Percentiles rank a stretch among this genome's conserved stretches.
Conservation (phyloP, 306 rosid species). For the Citrullus colocynthis region DNA sequence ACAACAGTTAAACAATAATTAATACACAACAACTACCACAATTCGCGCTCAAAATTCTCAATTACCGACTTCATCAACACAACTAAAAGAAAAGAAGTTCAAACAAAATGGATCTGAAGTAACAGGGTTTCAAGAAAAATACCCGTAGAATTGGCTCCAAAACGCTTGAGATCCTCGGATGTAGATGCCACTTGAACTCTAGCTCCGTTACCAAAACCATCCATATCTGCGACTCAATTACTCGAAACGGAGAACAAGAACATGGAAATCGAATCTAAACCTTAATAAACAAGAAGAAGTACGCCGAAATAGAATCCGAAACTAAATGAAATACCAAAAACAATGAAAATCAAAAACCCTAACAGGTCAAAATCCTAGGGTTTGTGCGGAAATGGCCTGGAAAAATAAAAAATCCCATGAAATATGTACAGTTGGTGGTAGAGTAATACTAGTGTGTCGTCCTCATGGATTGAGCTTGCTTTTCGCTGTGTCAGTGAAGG, state of each 20-base stretch:
- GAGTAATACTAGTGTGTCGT: slow-evolving; percentile 6
- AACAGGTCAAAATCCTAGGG: slow-evolving; percentile 17
- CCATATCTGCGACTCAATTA: slow-evolving; percentile 32
- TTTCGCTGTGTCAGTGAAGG: background rate
- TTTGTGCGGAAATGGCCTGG: slow-evolving; percentile 16
- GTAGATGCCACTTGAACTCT: slow-evolving; percentile 41
- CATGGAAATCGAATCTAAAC: slow-evolving; percentile 15
- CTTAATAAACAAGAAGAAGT: background rate
- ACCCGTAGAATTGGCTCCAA: slow-evolving; percentile 58
- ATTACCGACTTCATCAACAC: background rate
- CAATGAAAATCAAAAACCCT: slow-evolving; percentile 20
- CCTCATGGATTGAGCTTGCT: slow-evolving; percentile 11
- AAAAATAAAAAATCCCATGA: background rate
- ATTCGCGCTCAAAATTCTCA: background rate
- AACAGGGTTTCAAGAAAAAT: background rate
- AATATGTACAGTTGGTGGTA: slow-evolving; percentile 29
- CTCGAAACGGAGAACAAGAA: slow-evolving; percentile 13
- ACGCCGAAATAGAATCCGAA: slow-evolving; percentile 9
- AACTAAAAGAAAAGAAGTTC: background rate
- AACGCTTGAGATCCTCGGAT: slow-evolving; percentile 42
- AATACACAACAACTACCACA: background rate
- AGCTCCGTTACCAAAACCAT: slow-evolving; percentile 58
- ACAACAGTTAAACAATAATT: background rate
- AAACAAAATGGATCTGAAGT: background rate
- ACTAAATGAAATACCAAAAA: background rate